Evolutionary conservation across 2,329 filamentous ascomycete genomes (phyloP).

Genomic region (Fusarium redolens): DNA sequence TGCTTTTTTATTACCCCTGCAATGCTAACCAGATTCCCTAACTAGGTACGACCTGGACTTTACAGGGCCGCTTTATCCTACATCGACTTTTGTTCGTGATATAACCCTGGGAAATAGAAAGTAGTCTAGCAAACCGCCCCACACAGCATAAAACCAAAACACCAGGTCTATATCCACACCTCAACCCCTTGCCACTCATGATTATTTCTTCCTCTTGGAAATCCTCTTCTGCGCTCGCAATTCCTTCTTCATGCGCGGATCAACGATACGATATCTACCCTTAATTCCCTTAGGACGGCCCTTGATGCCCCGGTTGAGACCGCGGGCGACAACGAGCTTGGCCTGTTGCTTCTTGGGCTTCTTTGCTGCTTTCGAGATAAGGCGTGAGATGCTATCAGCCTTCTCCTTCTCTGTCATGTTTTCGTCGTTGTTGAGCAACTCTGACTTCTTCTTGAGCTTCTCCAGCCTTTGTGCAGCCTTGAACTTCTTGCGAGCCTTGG

Average conservation of each 20-base stretch:
- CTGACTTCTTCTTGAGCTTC: constrained; percentile 98
- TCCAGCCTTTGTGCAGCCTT: constrained; percentile 91
- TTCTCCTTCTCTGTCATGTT: constrained; percentile 97
- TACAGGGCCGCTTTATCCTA: constrained; percentile 73
- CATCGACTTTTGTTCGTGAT: constrained; percentile 65
- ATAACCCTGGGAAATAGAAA: constrained; percentile 41
- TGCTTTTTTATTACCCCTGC: neutral
- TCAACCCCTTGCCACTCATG: neutral
- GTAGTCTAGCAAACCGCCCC: constrained; percentile 11
- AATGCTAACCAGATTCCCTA: constrained; percentile 6
- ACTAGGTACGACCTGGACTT: constrained; percentile 84
- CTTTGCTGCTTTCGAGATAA: constrained; percentile 86
- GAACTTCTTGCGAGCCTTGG: constrained; percentile 96
- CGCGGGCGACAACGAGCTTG: constrained; percentile 89
- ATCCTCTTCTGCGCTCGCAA: constrained; percentile 84
- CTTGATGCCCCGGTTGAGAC: constrained; percentile 84
- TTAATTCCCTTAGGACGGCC: constrained; percentile 92
- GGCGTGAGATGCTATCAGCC: constrained; percentile 81
- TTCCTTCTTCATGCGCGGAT: constrained; percentile 96
- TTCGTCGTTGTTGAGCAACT: constrained; percentile 87
- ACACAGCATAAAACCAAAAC: constrained; percentile 24
- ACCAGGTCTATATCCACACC: constrained; percentile 20
- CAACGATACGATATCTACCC: constrained; percentile 97
- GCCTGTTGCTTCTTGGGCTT: constrained; percentile 85
- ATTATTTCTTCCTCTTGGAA: constrained; percentile 73